A percentile compares a stretch with the other conserved stretches of the same genome.
Evolutionary conservation across 805 yeast genomes (phyloP).

Genomic region (Candida saitoana): DNA sequence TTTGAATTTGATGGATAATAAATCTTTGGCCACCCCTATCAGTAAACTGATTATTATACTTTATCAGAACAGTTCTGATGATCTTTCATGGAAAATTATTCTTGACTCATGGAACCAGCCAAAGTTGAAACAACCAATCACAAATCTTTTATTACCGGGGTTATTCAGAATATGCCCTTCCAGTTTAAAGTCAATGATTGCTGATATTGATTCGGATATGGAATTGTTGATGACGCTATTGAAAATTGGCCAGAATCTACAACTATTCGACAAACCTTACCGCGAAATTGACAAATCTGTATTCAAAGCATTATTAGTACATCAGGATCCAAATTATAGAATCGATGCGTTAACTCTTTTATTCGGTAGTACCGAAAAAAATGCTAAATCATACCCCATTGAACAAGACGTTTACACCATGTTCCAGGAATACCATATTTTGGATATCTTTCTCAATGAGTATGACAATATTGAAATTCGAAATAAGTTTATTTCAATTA

Average conservation of each 20-base stretch:
- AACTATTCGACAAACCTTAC: conserved; percentile 8
- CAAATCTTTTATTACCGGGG: conserved; percentile 57
- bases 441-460: conserved; percentile 58
- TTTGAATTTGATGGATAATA: conserved; percentile 48
- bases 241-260: conserved; percentile 60
- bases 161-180: conserved; percentile 51
- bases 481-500: conserved; percentile 56
- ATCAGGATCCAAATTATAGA: conserved; percentile 39
- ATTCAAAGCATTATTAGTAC: conserved; percentile 36
- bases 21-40: conserved; percentile 61
- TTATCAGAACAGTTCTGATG: conserved; percentile 18
- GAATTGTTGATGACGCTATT: conserved; percentile 50
- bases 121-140: conserved; percentile 43
- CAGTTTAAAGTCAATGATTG: conserved; percentile 19
- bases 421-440: conserved; percentile 31
- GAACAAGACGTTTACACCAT: conserved; percentile 40
- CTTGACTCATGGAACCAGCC: conserved; percentile 28
- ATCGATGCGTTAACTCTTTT: conserved; percentile 58
- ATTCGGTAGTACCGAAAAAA: conserved; percentile 50
- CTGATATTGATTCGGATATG: conserved; percentile 21
- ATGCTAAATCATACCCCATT: conserved; percentile 50
- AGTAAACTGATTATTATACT: conserved; percentile 51
- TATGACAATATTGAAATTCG: conserved; percentile 59
- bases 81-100: conserved; percentile 49
- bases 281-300: conserved; percentile 4